Percentiles rank a stretch among this genome's conserved stretches.
phyloP scores from a whole-genome alignment of 768 basidiomycete species.

The Boletus rubescentipes region DNA sequence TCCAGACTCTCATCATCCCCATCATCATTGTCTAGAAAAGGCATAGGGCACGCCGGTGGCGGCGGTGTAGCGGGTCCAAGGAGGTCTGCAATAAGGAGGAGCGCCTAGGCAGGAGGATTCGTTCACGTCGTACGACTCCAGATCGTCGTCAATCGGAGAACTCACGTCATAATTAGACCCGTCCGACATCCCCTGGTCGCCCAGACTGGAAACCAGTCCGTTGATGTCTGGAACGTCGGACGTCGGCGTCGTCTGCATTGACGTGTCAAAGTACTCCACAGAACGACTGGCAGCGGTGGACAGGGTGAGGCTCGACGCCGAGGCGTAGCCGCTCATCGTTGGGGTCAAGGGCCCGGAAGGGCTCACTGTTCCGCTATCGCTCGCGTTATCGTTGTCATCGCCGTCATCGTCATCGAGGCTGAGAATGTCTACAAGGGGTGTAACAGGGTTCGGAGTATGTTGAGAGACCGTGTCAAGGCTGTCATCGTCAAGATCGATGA shows the following conservation, averaged over 20 bases:
- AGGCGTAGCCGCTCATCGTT: conserved; percentile 27
- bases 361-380: conserved; percentile 33
- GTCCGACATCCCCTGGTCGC: conserved; percentile 41
- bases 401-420: conserved; percentile 20
- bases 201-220: conserved; percentile 56
- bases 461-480: conserved; percentile 27
- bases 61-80: conserved; percentile 50
- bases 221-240: conserved; percentile 58
- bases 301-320: conserved; percentile 30
- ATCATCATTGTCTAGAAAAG: conserved; percentile 8
- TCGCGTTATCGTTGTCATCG: conserved; percentile 25
- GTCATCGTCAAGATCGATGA: conserved; percentile 55
- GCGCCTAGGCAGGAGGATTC: conserved; percentile 42
- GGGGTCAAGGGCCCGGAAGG: conserved; percentile 33
- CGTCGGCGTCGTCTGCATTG: conserved; percentile 31
- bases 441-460: conserved; percentile 2
- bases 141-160: conserved; percentile 26
- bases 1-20: conserved; percentile 1
- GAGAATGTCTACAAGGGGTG: conserved; percentile 26
- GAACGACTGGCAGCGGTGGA: conserved; percentile 24
- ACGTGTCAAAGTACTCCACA: conserved; percentile 28
- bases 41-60: conserved; percentile 3
- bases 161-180: conserved; percentile 68
- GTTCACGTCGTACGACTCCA: conserved; percentile 21
- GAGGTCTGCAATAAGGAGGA: conserved; percentile 59